phyloP scores from a whole-genome alignment of 169 alveolate genomes.

The Plasmodium reichenowi region DNA sequence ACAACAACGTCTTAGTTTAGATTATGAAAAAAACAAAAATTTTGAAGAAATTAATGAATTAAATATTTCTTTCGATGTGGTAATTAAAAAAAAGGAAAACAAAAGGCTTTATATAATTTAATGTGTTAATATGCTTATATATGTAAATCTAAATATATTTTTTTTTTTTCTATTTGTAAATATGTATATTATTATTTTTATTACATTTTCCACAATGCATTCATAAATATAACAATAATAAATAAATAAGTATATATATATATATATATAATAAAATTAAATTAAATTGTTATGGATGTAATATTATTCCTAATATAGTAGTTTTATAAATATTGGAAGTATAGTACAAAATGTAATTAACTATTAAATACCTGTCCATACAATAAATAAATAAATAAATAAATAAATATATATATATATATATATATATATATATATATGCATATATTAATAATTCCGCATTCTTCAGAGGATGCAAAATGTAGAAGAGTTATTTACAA shows the following conservation, averaged over 20 bases:
- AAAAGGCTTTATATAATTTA: not conserved
- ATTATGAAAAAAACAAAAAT: slow-evolving; percentile 36
- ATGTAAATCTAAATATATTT: not conserved
- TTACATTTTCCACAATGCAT: too few relatives aligned
- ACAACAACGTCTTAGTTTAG: slow-evolving; percentile 31
- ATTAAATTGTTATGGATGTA: too few relatives aligned
- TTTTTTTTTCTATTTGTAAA: not conserved
- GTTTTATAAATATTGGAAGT: too few relatives aligned
- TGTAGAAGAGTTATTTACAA: slow-evolving; percentile 44
- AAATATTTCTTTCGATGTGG: slow-evolving; percentile 37
- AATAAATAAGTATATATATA: not conserved
- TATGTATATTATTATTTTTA: not conserved
- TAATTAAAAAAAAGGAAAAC: not conserved
- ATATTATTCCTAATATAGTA: too few relatives aligned
- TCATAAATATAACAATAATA: too few relatives aligned
- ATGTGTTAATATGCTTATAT: not conserved
- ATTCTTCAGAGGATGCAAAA: slow-evolving; percentile 21
- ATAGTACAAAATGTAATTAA: too few relatives aligned
- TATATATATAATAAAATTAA: not conserved
- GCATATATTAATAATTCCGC: not conserved
- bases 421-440: not conserved
- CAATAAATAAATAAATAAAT: slow-evolving; percentile 6
- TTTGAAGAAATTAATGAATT: slow-evolving; percentile 47
- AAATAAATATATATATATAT: not conserved
- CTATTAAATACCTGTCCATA: slow-evolving; percentile 4